phyloP scores from a whole-genome alignment of 192 early-diverging fungal species.

The Lunasporangiospora selenospora region DNA sequence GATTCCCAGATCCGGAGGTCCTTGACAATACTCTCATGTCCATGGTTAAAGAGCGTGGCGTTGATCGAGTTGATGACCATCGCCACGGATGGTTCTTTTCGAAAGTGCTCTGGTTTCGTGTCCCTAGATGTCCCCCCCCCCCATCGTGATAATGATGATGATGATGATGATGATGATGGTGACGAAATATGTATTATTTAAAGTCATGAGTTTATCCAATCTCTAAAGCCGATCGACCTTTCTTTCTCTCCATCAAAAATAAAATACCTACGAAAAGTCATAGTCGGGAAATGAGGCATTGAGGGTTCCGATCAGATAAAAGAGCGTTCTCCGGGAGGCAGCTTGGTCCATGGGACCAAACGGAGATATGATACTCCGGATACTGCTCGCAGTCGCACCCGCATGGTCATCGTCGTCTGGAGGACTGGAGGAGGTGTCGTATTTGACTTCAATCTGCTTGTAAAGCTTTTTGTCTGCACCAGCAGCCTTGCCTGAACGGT shows the following conservation, averaged over 20 bases:
- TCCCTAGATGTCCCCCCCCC: constrained; percentile 53
- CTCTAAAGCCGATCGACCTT: constrained; percentile 2
- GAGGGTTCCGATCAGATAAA: constrained; percentile 90
- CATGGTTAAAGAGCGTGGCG: constrained; percentile 79
- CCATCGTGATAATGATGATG: too few species aligned
- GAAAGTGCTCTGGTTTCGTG: constrained; percentile 72
- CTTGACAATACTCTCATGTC: constrained; percentile 61
- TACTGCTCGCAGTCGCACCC: constrained; percentile 64
- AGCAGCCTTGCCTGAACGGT: constrained; percentile 78
- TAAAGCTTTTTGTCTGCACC: constrained; percentile 87
- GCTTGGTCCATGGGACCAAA: constrained; percentile 81
- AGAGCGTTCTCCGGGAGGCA: constrained; percentile 82
- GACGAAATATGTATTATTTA: background rate
- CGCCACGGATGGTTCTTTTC: constrained; percentile 66
- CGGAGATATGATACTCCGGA: constrained; percentile 72
- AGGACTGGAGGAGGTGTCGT: constrained; percentile 67
- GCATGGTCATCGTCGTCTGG: constrained; percentile 62
- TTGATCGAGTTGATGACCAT: constrained; percentile 80
- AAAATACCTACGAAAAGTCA: constrained; percentile 83
- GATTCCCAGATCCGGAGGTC: constrained; percentile 78
- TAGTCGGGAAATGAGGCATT: constrained; percentile 94
- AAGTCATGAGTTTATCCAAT: background rate
- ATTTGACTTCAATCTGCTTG: constrained; percentile 80
- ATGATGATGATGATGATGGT: too few species aligned
- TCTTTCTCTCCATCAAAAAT: too few species aligned